Evolutionary conservation across 1,284 basidiomycete genomes (phyloP), one percentile per base, ranked within the genome.

Genomic region (Volvariella surrecta): DNA sequence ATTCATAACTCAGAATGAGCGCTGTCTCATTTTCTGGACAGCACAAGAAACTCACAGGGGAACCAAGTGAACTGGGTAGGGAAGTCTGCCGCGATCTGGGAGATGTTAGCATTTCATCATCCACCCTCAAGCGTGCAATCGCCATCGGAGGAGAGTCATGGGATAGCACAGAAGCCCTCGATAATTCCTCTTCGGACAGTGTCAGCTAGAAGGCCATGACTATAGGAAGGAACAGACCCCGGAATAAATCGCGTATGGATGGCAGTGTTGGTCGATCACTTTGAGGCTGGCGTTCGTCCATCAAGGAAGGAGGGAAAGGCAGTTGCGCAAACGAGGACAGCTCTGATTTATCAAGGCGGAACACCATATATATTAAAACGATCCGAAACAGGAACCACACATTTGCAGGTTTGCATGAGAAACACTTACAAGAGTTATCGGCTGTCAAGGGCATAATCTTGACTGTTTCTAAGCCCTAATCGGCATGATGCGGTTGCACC

Each of bases 231-330:
- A 40, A 54, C 69, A 56, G 45, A 82, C 84, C 74, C 63, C 74
- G 67, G 54, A 88, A 81, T 45, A 87, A 61, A 58, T 82, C 79
- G 43, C 80, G 78, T 46, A 88, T 86, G 38, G 82, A 73, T 35
- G 84, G 84, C 42, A 88, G 75, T n/a, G 76, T 82, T 43, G 81
- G 79, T 40, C 80, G 71, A 47, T 63, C 56, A 43, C 63, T 62
- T 52, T 64, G 63, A 49, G 61, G 55, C 34, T 56, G 48, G 57
- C 58, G 46, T 64, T 60, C 39, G 55, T 51, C 48, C 61, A 55
- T 44, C 58, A 58, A 40, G 61, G 65, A 56, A 68, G 63, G 67
- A 74, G 46, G 17, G 40, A 8, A 15, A 32, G n/a, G 39, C 37
- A 30, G 17, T 19, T 22, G 21, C 13, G 20, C 34, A 32, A 31